A percentile compares a stretch with the other conserved stretches of the same genome.
Evolutionary conservation across 2,329 filamentous ascomycete genomes (phyloP).

Genomic region (Chaetomiaceae sp.): DNA sequence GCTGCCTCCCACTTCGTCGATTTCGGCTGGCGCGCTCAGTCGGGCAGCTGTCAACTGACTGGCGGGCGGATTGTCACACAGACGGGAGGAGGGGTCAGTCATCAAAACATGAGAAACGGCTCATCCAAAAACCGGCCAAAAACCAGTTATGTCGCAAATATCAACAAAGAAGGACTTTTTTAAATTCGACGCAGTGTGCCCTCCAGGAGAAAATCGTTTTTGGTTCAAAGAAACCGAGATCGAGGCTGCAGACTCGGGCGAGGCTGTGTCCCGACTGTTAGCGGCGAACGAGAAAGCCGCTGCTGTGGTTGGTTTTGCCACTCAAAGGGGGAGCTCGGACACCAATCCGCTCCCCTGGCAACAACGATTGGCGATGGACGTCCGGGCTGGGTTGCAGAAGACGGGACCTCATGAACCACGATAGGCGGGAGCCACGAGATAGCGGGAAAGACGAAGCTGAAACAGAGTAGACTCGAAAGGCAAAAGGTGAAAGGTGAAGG

Average conservation of each 20-base stretch:
- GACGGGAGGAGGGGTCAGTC: slow-evolving; percentile 19
- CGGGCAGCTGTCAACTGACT: slow-evolving; percentile 23
- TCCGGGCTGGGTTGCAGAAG: slow-evolving; percentile 14
- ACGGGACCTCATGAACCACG: slow-evolving; percentile 1
- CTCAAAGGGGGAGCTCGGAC: slow-evolving; percentile 8
- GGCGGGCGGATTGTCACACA: slow-evolving; percentile 17
- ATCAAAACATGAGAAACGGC: neutral
- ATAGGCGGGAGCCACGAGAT: slow-evolving; percentile 4
- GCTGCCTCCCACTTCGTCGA: slow-evolving; percentile 19
- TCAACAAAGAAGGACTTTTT: slow-evolving; percentile 1
- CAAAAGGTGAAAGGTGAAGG: neutral
- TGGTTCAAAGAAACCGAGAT: neutral
- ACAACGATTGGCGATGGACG: slow-evolving; percentile 19
- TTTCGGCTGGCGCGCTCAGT: slow-evolving; percentile 4
- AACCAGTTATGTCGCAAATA: neutral
- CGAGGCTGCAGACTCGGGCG: slow-evolving; percentile 20
- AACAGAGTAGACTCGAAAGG: too few relatives aligned
- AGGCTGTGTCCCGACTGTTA: slow-evolving; percentile 23
- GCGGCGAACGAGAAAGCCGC: slow-evolving; percentile 19
- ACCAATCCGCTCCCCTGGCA: neutral
- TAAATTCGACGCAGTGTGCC: neutral
- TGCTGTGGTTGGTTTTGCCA: slow-evolving; percentile 21
- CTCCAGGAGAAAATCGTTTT: neutral
- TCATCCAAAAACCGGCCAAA: neutral
- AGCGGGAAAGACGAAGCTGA: slow-evolving; percentile 10